These are phyloP conservation scores for Verruconis gallopava DNA, from an alignment of 2,329 filamentous ascomycete genomes.

Conservation along the genomic window DNA sequence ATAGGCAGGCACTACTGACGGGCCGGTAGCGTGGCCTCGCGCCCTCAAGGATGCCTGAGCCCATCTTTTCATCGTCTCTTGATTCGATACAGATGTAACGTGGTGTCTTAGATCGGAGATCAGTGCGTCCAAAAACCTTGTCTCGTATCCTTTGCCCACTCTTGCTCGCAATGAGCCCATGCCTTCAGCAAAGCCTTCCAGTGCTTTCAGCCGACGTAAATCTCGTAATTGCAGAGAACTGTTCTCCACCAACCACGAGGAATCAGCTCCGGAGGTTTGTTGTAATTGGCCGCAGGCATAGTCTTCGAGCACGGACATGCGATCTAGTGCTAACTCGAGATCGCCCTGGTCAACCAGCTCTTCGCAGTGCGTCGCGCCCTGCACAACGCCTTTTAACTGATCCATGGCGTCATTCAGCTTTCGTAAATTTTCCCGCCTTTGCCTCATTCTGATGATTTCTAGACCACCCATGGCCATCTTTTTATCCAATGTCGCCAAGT, in stretches of 20 bases:
- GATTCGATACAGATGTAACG: conserved; percentile 54
- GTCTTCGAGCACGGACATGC: conserved; percentile 64
- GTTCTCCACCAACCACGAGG: conserved; percentile 21
- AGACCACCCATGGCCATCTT: conserved; percentile 79
- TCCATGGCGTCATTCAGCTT: conserved; percentile 71
- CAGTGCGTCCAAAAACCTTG: conserved; percentile 63
- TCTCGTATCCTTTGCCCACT: conserved; percentile 78
- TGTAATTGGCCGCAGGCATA: conserved; percentile 63
- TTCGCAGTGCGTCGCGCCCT: conserved; percentile 64
- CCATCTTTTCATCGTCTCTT: conserved; percentile 75
- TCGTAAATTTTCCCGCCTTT: conserved; percentile 69
- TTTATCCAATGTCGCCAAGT: conserved; percentile 67
- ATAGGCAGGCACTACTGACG: conserved; percentile 54
- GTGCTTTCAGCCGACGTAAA: conserved; percentile 60
- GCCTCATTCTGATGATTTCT: conserved; percentile 71
- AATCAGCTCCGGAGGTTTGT: conserved; percentile 12
- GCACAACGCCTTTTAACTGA: conserved; percentile 69
- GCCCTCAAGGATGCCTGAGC: conserved; percentile 61
- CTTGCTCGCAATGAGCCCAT: conserved; percentile 62
- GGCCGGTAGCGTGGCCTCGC: conserved; percentile 35
- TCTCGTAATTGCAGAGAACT: conserved; percentile 44
- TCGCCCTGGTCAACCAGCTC: conserved; percentile 70
- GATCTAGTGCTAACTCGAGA: conserved; percentile 64
- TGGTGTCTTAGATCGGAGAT: conserved; percentile 73
- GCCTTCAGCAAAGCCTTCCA: conserved; percentile 69